A percentile compares a stretch with the other conserved stretches of the same genome.
Evolutionary conservation across 257 asterid genomes (phyloP).

Genomic region (Solanum etuberosum): DNA sequence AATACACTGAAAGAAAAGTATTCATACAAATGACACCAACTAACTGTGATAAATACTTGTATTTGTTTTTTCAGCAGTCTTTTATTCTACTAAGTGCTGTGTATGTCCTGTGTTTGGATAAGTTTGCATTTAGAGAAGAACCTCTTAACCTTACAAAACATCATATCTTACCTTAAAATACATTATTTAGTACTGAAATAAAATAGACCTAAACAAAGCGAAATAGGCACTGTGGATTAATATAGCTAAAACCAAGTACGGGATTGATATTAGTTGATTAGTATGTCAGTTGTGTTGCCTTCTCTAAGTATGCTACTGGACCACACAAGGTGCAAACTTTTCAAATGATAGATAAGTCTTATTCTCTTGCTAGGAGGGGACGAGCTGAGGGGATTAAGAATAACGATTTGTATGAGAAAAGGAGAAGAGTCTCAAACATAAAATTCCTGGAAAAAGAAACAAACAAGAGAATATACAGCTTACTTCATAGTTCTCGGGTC

Average conservation of each 20-base stretch:
- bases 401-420: background rate
- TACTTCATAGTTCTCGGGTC: slow-evolving; percentile 98
- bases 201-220: background rate
- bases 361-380: background rate
- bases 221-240: background rate
- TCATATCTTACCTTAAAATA: background rate
- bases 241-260: background rate
- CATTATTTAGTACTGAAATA: background rate
- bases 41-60: background rate
- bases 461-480: slow-evolving; percentile 18
- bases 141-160: background rate
- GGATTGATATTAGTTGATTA: background rate
- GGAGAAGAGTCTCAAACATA: background rate
- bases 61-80: background rate
- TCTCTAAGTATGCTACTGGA: background rate
- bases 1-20: background rate
- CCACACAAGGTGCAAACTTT: background rate
- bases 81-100: background rate
- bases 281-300: background rate
- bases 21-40: background rate
- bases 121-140: background rate
- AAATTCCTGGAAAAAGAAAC: background rate
- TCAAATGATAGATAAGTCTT: background rate
- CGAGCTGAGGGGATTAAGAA: background rate
- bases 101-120: background rate